phyloP scores from a whole-genome alignment of 352 stramenopile genomes.

The Pythium volutum region DNA sequence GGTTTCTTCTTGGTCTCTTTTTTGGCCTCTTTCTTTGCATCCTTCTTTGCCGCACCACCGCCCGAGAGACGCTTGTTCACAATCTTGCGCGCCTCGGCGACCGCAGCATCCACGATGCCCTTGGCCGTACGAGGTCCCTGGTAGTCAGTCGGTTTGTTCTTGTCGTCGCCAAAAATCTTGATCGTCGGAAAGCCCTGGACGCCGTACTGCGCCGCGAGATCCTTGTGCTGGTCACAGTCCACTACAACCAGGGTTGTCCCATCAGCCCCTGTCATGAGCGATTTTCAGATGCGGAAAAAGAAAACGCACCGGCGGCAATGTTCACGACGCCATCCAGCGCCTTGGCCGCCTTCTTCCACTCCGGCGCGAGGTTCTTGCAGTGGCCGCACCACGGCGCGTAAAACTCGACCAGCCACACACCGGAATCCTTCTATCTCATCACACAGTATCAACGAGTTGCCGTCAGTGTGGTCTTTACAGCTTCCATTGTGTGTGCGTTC shows the following conservation, averaged over 20 bases:
- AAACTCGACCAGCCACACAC: constrained; percentile 94
- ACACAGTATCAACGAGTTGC: not conserved
- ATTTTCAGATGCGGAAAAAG: not conserved
- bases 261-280: not conserved
- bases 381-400: constrained; percentile 95
- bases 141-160: constrained; percentile 73
- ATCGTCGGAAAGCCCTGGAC: constrained; percentile 94
- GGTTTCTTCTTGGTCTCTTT: constrained; percentile 35
- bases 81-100: constrained; percentile 67
- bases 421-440: constrained; percentile 45
- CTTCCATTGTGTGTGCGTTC: not conserved
- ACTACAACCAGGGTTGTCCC: constrained; percentile 26
- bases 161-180: constrained; percentile 90
- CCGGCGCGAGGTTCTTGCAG: constrained; percentile 91
- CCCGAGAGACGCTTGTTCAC: constrained; percentile 70
- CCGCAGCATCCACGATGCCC: constrained; percentile 80
- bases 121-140: constrained; percentile 77
- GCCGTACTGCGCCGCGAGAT: constrained; percentile 83
- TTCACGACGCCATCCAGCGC: constrained; percentile 89
- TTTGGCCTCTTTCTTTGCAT: constrained; percentile 35
- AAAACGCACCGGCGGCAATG: constrained; percentile 56
- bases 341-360: constrained; percentile 91
- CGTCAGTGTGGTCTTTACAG: not conserved
- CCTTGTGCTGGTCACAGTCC: constrained; percentile 79
- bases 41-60: constrained; percentile 49